Percentiles rank a stretch among this genome's conserved stretches.
These are phyloP conservation scores for Tricholoma terreum DNA, from an alignment of 768 basidiomycete genomes.

Conservation along the genomic window DNA sequence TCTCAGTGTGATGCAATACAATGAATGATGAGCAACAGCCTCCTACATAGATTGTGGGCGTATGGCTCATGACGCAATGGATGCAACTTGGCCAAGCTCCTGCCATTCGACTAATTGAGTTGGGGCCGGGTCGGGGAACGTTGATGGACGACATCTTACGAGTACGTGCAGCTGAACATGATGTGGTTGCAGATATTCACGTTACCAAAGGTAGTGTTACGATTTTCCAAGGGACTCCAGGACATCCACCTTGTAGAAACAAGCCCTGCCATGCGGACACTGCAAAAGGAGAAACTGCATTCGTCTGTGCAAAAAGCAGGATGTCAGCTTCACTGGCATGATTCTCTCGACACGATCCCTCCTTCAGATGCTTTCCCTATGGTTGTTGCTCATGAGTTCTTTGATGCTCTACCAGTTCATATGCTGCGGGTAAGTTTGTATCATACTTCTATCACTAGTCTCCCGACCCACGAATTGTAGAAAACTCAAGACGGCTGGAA, in stretches of 20 bases:
- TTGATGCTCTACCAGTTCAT: slow-evolving; percentile 93
- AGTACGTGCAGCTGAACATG: slow-evolving; percentile 42
- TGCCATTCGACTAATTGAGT: slow-evolving; percentile 74
- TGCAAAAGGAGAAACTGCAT: slow-evolving; percentile 56
- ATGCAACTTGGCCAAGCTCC: slow-evolving; percentile 43
- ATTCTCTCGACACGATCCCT: slow-evolving; percentile 66
- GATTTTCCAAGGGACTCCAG: slow-evolving; percentile 41
- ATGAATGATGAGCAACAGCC: slow-evolving; percentile 38
- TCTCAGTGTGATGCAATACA: slow-evolving; percentile 4
- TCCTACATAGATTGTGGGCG: slow-evolving; percentile 64
- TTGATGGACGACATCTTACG: slow-evolving; percentile 86
- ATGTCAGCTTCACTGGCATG: slow-evolving; percentile 63
- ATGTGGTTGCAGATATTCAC: neutral
- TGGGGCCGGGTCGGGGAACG: slow-evolving; percentile 93
- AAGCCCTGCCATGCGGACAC: slow-evolving; percentile 58
- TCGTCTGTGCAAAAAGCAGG: slow-evolving; percentile 25
- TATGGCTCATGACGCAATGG: slow-evolving; percentile 87
- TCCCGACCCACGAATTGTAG: slow-evolving; percentile 31
- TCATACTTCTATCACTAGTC: neutral
- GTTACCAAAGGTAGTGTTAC: slow-evolving; percentile 36
- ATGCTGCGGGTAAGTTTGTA: slow-evolving; percentile 64
- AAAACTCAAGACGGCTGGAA: slow-evolving; percentile 80
- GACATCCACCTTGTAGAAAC: slow-evolving; percentile 81
- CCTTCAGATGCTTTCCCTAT: slow-evolving; percentile 64
- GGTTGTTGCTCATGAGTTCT: slow-evolving; percentile 94